phyloP scores from a whole-genome alignment of 2,329 filamentous ascomycete genomes.

The Didymella segeticola region DNA sequence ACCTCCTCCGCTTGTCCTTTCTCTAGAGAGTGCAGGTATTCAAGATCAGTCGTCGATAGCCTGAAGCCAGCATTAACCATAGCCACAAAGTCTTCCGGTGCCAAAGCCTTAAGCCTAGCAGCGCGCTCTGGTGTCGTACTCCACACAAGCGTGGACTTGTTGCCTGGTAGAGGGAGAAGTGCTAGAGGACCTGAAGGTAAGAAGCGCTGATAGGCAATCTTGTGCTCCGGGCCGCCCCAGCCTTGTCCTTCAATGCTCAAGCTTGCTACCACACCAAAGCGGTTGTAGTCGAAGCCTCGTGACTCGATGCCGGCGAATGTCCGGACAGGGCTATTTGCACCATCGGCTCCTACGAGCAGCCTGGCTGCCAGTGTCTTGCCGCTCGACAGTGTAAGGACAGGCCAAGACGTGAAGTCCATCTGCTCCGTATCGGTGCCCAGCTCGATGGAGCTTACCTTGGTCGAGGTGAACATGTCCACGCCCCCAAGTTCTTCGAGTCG shows the following conservation, averaged over 20 bases:
- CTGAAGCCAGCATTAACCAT: constrained; percentile 95
- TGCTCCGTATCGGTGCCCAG: constrained; percentile 72
- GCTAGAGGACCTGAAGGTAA: constrained; percentile 90
- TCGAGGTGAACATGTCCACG: constrained; percentile 75
- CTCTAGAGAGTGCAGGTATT: constrained; percentile 75
- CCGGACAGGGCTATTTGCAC: constrained; percentile 91
- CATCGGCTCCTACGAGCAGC: constrained; percentile 90
- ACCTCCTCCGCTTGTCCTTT: constrained; percentile 71
- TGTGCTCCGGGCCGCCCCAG: constrained; percentile 54
- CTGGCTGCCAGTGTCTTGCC: constrained; percentile 76
- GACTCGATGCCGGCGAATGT: constrained; percentile 85
- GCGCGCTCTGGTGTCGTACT: constrained; percentile 86
- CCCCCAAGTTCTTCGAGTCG: constrained; percentile 72
- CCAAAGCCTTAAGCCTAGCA: constrained; percentile 76
- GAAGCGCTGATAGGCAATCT: constrained; percentile 93
- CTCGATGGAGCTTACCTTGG: constrained; percentile 79
- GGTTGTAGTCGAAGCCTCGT: constrained; percentile 90
- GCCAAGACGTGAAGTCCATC: constrained; percentile 85
- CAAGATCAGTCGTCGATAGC: constrained; percentile 77
- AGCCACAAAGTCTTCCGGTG: constrained; percentile 75
- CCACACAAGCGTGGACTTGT: constrained; percentile 88
- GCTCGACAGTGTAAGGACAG: constrained; percentile 75
- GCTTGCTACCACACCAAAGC: constrained; percentile 91
- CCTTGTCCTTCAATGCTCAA: constrained; percentile 69
- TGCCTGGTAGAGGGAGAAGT: constrained; percentile 85